A percentile compares a stretch with the other conserved stretches of the same genome.
These are phyloP conservation scores for Flaveria bidentis DNA, from an alignment of 129 eudicot species.

Conservation along the genomic window DNA sequence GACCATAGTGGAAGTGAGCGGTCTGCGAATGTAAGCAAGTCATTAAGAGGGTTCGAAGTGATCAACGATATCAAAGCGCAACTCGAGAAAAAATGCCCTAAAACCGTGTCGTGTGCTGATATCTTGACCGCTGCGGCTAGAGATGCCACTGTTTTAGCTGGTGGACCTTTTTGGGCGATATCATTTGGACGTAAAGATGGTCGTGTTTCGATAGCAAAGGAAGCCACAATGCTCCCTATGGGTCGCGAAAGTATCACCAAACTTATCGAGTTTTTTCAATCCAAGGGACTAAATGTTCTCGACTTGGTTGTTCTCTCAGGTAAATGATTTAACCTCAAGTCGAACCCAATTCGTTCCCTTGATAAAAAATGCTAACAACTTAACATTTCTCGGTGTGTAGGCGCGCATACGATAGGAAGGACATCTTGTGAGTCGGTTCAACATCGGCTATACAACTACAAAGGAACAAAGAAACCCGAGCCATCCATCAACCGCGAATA, in stretches of 20 bases:
- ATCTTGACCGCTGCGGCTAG: slow-evolving; percentile 67
- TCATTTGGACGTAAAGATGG: slow-evolving; percentile 88
- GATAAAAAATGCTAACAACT: background rate
- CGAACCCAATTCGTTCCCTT: too few species aligned
- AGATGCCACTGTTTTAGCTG: slow-evolving; percentile 64
- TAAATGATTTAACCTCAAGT: background rate
- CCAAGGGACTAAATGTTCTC: slow-evolving; percentile 68
- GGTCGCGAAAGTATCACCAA: slow-evolving; percentile 71
- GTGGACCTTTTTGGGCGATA: slow-evolving; percentile 77
- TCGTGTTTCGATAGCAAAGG: slow-evolving; percentile 56
- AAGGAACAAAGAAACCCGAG: slow-evolving; percentile 68
- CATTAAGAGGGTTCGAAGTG: slow-evolving; percentile 73
- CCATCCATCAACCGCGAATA: slow-evolving; percentile 58
- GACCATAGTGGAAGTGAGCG: slow-evolving; percentile 72
- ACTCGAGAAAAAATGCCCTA: slow-evolving; percentile 73
- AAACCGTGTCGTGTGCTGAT: slow-evolving; percentile 81
- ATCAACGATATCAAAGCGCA: slow-evolving; percentile 65
- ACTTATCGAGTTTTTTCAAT: slow-evolving; percentile 68
- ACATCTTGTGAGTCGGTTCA: slow-evolving; percentile 65
- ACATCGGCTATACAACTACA: slow-evolving; percentile 60
- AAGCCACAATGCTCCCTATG: slow-evolving; percentile 56
- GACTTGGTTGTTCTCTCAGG: slow-evolving; percentile 92
- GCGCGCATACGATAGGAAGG: slow-evolving; percentile 90
- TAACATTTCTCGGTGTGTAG: slow-evolving; percentile 29
- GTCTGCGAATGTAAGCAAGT: slow-evolving; percentile 55